Evolutionary conservation across 495 filamentous ascomycete genomes (phyloP), one percentile per base, ranked within the genome.

Genomic region (Podospora sp.): DNA sequence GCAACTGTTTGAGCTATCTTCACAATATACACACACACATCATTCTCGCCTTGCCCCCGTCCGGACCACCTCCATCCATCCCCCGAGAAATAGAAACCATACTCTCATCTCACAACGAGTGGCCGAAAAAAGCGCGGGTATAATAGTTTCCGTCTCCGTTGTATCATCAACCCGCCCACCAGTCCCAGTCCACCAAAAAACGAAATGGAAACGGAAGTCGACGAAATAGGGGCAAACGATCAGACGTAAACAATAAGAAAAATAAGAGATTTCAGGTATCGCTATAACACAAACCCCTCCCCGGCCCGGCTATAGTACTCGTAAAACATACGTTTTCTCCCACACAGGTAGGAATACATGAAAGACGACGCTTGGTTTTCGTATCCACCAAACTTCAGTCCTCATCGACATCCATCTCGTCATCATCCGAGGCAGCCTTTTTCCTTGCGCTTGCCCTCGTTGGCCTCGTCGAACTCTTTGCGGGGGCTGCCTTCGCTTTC

Each of bases 381-480:
- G n/a, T n/a, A n/a, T n/a, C 63, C 2, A 25, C 35, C 29, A 3
- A 21, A 26, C 53, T 22, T 67, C 62, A 68, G 33, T 70, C 68
- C 25, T 66, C 65, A 35, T 73, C 71, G 26, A 69, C 71, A 27
- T 73, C 71, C 71, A 73, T 73, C 56, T 60, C 69, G 33, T 72
- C 63, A 22, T 66, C 58, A 58, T 33, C 60, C 14, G 21, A 33
- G 20, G 29, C 40, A 25, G 50, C 61, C 22, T 63, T 69, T 25
- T 36, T 71, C 40, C 67, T 65, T 29, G 60, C 57, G 5, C 63
- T 65, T 27, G 60, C 60, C 53, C 62, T 66, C 25, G 52, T 66
- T 7, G 62, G 29, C 21, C 66, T 61, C 14, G 66, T 61, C 8
- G 29, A 33, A 6, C 52, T 25, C n/a, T 49, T 51, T 22, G 55